Evolutionary conservation across 169 alveolate genomes (phyloP).

Genomic region (Cryptosporidium muris): DNA sequence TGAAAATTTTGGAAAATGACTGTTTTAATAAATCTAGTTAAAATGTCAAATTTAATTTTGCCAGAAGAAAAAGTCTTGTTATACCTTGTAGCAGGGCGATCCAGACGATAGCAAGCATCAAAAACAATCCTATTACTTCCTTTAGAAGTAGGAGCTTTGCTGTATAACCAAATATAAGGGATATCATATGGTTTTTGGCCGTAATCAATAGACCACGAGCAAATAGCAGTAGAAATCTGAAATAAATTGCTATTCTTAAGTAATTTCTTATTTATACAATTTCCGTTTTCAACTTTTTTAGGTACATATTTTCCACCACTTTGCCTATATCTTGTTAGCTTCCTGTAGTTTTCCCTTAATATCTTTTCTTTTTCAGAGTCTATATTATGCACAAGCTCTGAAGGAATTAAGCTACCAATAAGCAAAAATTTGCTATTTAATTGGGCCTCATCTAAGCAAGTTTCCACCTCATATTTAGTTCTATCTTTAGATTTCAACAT

Average conservation of each 20-base stretch:
- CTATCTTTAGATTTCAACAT: background rate
- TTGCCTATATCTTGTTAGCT: constrained; percentile 31
- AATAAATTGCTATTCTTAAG: constrained; percentile 19
- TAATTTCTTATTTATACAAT: constrained; percentile 36
- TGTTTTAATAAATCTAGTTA: constrained; percentile 51
- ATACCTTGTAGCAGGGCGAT: constrained; percentile 61
- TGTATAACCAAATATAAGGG: constrained; percentile 61
- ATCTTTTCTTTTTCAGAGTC: constrained; percentile 27
- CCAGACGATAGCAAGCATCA: constrained; percentile 23
- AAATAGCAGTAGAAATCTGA: constrained; percentile 18
- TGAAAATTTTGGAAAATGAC: constrained; percentile 45
- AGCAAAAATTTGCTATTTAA: constrained; percentile 15
- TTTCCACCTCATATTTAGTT: background rate
- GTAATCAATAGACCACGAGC: constrained; percentile 61
- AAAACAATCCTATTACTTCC: background rate
- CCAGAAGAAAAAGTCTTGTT: constrained; percentile 30
- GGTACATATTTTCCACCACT: constrained; percentile 49
- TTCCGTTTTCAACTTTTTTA: constrained; percentile 3
- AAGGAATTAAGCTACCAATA: constrained; percentile 37
- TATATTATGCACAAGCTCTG: constrained; percentile 6
- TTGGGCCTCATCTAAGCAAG: background rate
- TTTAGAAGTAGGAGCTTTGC: constrained; percentile 7
- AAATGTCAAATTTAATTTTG: constrained; percentile 38
- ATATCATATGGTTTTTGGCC: constrained; percentile 43
- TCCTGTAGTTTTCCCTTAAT: constrained; percentile 43